Evolutionary conservation across 2,329 filamentous ascomycete genomes (phyloP), one percentile per base, ranked within the genome.

Genomic region (Cyphellophora europaea): DNA sequence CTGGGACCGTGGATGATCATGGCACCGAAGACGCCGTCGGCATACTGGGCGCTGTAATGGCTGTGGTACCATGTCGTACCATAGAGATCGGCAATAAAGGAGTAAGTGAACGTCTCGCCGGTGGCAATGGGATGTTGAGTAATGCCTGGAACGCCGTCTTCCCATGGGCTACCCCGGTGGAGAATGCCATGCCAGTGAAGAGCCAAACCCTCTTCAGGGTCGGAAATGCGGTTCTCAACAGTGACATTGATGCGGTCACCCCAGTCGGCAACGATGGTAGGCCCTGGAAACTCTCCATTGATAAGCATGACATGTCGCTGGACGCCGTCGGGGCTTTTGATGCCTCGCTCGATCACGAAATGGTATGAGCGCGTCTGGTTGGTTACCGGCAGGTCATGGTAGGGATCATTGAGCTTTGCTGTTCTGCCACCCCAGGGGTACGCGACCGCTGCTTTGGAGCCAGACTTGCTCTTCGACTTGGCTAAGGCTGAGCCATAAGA

Each of bases 151-250:
- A 79, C 71, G 0, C 82, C 82, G 49, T 88, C 82, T 79, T 85
- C 84, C 33, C 69, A 67, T 40, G 75, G 82, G 0, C 79, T 82
- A 10, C 79, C 79, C 46, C 83, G 83, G 52, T 85, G 80, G 50
- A 75, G 85, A 41, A 89, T 66, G 6, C 82, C 82, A 46, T 88
- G 82, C 54, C 82, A 87, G 52, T 88, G 82, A 3, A 88, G 65
- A 19, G 70, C 71, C 27, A 48, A 45, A 13, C 47, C 36, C 27
- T 43, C 42, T 15, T n/a, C 14, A 15, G 11, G 11, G 13, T 54
- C 31, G 6, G 6, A 23, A 3, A 43, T 27, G 8, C 23, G 12
- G 49, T 71, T 71, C 14, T 50, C 49, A 10, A 69, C 62, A 4
- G 55, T 53, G 23, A 71, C 56, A 3, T 61, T 40, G 2, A 70